These are phyloP conservation scores for Selenicereus undatus DNA, from an alignment of 148 eudicot species.

Conservation along the genomic window DNA sequence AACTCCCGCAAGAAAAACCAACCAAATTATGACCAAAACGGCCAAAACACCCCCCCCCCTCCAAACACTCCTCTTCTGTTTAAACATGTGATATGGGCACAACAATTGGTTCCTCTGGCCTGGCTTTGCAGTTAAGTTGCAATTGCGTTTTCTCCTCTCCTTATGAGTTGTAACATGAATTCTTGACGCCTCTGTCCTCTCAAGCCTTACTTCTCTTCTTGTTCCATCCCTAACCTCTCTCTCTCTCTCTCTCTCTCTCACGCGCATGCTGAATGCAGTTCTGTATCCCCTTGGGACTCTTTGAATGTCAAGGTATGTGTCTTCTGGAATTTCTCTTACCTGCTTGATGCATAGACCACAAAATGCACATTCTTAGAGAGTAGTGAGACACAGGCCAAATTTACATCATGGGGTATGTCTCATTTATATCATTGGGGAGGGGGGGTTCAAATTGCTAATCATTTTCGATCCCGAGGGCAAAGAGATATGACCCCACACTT, in stretches of 20 bases:
- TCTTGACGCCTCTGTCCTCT: slow-evolving; percentile 22
- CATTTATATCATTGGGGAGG: neutral
- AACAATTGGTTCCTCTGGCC: slow-evolving; percentile 15
- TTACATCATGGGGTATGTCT: neutral
- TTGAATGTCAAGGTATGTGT: slow-evolving; percentile 2
- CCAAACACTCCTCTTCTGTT: neutral
- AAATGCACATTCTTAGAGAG: neutral
- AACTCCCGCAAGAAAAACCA: neutral
- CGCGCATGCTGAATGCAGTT: slow-evolving; percentile 8
- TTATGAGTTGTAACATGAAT: slow-evolving; percentile 22
- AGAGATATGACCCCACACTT: neutral
- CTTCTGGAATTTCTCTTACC: slow-evolving; percentile 3
- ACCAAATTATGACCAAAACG: slow-evolving; percentile 13
- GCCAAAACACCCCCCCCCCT: slow-evolving; percentile 5
- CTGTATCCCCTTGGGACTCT: neutral
- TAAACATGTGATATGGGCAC: slow-evolving; percentile 33
- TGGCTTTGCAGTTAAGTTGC: slow-evolving; percentile 20
- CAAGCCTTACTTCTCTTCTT: slow-evolving; percentile 13
- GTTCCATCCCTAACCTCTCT: neutral
- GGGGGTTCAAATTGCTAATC: neutral
- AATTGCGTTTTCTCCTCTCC: slow-evolving; percentile 22
- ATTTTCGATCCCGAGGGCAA: neutral
- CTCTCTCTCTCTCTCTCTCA: neutral
- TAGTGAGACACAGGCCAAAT: neutral
- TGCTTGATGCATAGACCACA: slow-evolving; percentile 1